These are phyloP conservation scores for Pelargonium citronellum DNA, from an alignment of 441 rosid genomes.

Conservation along the genomic window DNA sequence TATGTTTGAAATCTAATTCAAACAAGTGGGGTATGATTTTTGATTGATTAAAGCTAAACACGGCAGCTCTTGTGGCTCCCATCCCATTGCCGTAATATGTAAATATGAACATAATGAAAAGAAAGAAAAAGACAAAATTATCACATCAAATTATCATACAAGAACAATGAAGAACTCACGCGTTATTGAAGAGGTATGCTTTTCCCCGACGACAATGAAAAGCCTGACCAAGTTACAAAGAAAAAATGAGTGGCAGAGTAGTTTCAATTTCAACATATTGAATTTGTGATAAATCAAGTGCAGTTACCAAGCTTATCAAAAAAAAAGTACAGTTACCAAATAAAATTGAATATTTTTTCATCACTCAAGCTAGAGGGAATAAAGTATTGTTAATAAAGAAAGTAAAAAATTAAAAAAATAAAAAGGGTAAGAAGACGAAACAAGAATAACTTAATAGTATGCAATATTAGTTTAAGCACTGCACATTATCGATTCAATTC, in stretches of 20 bases:
- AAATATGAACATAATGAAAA: no score
- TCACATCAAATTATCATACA: constrained; percentile 1
- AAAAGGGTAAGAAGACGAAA: neutral
- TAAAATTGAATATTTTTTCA: neutral
- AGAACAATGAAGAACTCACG: constrained; percentile 39
- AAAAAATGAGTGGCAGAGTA: constrained; percentile 10
- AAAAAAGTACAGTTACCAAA: neutral
- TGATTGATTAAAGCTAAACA: no score
- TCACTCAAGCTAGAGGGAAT: neutral
- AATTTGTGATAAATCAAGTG: neutral
- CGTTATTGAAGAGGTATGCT: constrained; percentile 86
- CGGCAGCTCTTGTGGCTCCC: no score
- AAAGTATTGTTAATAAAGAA: neutral
- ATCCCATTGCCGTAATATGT: no score
- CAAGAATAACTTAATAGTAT: neutral
- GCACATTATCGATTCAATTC: neutral
- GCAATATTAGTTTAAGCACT: neutral
- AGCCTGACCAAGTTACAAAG: constrained; percentile 34
- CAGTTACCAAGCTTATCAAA: neutral
- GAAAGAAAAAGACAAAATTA: no score
- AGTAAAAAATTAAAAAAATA: no score
- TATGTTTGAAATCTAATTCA: no score
- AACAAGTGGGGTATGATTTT: no score
- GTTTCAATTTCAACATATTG: neutral
- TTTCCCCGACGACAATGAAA: constrained; percentile 73